phyloP scores from a whole-genome alignment of 257 asterid species.

The Lavandula angustifolia region DNA sequence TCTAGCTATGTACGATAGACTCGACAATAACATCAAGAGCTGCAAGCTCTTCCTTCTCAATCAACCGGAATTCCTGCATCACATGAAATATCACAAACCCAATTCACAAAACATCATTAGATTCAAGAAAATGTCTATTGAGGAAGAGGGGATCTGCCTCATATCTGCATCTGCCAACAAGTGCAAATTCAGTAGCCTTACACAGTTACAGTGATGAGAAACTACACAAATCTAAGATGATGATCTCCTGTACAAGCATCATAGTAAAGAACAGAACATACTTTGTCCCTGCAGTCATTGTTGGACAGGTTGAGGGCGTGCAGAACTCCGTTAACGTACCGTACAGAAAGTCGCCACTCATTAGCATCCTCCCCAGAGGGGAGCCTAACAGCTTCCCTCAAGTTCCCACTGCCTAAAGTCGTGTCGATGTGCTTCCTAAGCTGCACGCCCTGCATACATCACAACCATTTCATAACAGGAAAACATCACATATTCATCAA shows the following conservation, averaged over 20 bases:
- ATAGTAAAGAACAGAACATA: constrained; percentile 28
- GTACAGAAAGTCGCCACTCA: constrained; percentile 64
- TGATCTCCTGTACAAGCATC: not conserved
- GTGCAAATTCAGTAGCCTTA: constrained; percentile 20
- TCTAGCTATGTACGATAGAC: constrained; percentile 36
- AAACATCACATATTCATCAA: constrained; percentile 10
- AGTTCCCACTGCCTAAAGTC: constrained; percentile 54
- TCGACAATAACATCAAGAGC: constrained; percentile 46
- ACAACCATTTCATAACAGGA: not conserved
- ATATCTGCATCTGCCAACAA: no score
- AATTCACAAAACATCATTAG: no score
- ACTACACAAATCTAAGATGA: constrained; percentile 34
- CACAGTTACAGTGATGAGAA: constrained; percentile 30
- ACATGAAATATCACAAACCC: not conserved
- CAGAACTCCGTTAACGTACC: constrained; percentile 63
- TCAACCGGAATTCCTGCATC: constrained; percentile 49
- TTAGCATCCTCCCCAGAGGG: constrained; percentile 60
- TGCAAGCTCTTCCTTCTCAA: constrained; percentile 51
- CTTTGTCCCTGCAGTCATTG: constrained; percentile 62
- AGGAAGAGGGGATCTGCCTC: not conserved
- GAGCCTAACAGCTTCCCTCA: constrained; percentile 65
- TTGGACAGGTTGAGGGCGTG: constrained; percentile 51
- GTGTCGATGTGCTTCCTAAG: constrained; percentile 51
- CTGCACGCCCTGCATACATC: constrained; percentile 40
- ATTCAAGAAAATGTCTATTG: not conserved